Evolutionary conservation across 768 basidiomycete species (phyloP).

Genomic region (Pholiota molesta): DNA sequence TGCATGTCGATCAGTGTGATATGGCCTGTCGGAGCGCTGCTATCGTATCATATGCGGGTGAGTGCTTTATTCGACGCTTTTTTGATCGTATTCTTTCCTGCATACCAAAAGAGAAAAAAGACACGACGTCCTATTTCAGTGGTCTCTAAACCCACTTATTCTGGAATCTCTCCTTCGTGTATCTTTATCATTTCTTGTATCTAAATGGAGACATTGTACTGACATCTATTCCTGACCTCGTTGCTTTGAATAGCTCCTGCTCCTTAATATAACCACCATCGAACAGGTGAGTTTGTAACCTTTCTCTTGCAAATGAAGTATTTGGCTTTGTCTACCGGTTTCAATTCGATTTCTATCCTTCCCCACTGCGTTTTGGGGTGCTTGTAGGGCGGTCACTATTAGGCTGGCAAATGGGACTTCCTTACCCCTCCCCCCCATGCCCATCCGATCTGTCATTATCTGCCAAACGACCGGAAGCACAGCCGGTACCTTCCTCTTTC

Average conservation of each 20-base stretch:
- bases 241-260: constrained; percentile 55
- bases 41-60: constrained; percentile 87
- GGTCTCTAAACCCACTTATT: not conserved
- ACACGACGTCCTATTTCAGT: constrained; percentile 2
- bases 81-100: constrained; percentile 2
- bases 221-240: constrained; percentile 5
- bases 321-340: not conserved
- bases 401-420: not conserved
- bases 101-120: not conserved
- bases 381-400: constrained; percentile 1
- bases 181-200: not conserved
- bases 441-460: constrained; percentile 22
- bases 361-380: not conserved
- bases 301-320: not conserved
- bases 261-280: constrained; percentile 93
- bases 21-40: constrained; percentile 81
- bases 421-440: not conserved
- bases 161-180: not conserved
- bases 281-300: constrained; percentile 69
- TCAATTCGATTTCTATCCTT: not conserved
- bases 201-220: constrained; percentile 7
- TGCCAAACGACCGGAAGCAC: constrained; percentile 18
- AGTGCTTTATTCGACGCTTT: constrained; percentile 29
- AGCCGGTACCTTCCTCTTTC: constrained; percentile 4
- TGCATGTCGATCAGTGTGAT: constrained; percentile 69